These are phyloP conservation scores for Malassezia dermatis DNA, from an alignment of 1,284 basidiomycete genomes.

Conservation along the genomic window DNA sequence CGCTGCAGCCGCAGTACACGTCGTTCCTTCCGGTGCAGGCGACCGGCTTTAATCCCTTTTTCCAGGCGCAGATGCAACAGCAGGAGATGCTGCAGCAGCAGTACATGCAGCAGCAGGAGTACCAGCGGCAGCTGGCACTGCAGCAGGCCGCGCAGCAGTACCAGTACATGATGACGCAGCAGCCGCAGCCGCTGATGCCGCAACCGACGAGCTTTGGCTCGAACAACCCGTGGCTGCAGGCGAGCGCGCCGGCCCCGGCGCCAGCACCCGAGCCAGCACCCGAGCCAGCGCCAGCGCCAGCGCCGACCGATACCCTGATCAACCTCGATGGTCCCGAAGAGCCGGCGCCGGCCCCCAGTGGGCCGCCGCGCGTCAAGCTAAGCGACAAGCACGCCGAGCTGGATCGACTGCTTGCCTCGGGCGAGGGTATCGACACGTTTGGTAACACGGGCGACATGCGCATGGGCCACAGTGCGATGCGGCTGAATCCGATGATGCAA, in stretches of 20 bases:
- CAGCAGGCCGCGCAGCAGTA: conserved; percentile 49
- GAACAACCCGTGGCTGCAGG: conserved; percentile 67
- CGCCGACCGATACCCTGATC: conserved; percentile 19
- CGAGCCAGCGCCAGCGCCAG: conserved; percentile 1
- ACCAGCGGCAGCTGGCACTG: conserved; percentile 47
- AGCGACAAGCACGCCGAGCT: conserved; percentile 30
- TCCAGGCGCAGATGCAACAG: conserved; percentile 55
- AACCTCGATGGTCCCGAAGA: conserved; percentile 9
- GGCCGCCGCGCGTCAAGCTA: conserved; percentile 20
- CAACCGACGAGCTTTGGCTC: conserved; percentile 62
- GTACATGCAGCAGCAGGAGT: conserved; percentile 39
- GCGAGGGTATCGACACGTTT: conserved; percentile 46
- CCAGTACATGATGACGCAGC: conserved; percentile 48
- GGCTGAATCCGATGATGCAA: conserved; percentile 22
- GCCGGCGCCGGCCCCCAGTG: not conserved
- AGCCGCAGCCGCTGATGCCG: conserved; percentile 47
- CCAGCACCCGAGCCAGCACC: conserved; percentile 12
- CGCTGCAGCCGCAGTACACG: conserved; percentile 52
- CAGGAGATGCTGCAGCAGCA: conserved; percentile 59
- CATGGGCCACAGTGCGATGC: conserved; percentile 29
- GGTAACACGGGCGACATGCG: conserved; percentile 46
- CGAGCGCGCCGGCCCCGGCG: conserved; percentile 1
- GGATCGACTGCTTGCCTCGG: conserved; percentile 39
- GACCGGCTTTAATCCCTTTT: conserved; percentile 35
- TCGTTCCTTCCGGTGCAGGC: conserved; percentile 54